These are phyloP conservation scores for Phyllosticta paracitricarpa DNA, from an alignment of 2,329 filamentous ascomycete species.

Conservation along the genomic window DNA sequence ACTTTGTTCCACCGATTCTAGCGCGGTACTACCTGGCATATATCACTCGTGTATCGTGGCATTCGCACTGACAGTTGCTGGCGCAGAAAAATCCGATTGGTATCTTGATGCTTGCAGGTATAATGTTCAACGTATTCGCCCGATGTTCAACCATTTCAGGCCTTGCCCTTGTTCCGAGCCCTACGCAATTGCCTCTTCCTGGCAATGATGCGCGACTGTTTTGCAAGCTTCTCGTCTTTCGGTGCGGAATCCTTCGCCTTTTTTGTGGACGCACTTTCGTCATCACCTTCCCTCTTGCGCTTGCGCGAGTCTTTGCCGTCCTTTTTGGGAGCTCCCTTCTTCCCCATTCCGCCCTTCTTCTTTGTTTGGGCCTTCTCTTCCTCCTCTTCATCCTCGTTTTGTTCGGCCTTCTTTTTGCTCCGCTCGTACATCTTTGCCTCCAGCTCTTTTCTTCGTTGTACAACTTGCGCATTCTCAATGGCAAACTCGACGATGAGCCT, in stretches of 20 bases:
- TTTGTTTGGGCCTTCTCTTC: conserved; percentile 25
- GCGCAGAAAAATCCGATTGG: neutral
- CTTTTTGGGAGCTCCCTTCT: neutral
- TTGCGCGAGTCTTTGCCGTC: neutral
- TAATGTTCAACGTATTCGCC: neutral
- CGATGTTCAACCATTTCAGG: neutral
- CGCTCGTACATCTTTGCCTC: conserved; percentile 47
- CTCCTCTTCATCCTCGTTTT: conserved; percentile 31
- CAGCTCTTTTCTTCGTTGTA: conserved; percentile 62
- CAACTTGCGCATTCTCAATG: conserved; percentile 94
- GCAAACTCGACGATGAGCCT: conserved; percentile 92
- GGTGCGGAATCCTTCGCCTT: conserved; percentile 29
- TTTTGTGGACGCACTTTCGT: conserved; percentile 20
- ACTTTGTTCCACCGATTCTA: neutral
- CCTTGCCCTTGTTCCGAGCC: conserved; percentile 37
- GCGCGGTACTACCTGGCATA: neutral
- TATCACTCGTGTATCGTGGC: neutral
- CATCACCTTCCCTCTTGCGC: conserved; percentile 9
- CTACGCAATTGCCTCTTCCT: conserved; percentile 70
- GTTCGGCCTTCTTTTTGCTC: conserved; percentile 29
- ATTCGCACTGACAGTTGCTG: neutral
- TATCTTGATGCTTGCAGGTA: neutral
- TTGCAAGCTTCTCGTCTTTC: conserved; percentile 46
- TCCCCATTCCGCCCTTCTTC: conserved; percentile 5
- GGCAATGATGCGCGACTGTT: conserved; percentile 68